Evolutionary conservation across 257 asterid species (phyloP).

Genomic region (Solanum arcanum): DNA sequence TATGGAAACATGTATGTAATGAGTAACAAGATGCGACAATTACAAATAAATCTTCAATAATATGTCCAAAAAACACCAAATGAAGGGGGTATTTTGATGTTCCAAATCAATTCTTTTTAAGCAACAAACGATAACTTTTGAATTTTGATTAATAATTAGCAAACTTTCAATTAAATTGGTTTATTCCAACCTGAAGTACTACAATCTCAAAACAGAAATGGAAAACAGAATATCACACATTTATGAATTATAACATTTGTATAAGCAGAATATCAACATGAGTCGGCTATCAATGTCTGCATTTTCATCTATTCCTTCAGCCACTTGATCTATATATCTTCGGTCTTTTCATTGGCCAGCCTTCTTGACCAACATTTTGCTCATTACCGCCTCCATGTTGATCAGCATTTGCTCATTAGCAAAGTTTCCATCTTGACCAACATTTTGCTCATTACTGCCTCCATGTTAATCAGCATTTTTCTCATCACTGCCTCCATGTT

Average conservation of each 20-base stretch:
- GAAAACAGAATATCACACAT: background rate
- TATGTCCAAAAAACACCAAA: no score
- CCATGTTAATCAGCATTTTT: background rate
- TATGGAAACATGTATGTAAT: no score
- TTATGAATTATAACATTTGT: background rate
- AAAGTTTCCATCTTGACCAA: background rate
- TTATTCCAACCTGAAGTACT: background rate
- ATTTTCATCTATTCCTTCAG: background rate
- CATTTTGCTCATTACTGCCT: background rate
- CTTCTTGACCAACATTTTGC: background rate
- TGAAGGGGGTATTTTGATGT: no score
- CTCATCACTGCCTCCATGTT: background rate
- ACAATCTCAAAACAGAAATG: background rate
- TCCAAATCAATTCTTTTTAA: no score
- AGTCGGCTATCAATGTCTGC: background rate
- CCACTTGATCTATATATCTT: background rate
- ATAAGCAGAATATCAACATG: background rate
- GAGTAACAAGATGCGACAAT: no score
- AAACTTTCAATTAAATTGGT: background rate
- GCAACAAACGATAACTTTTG: no score
- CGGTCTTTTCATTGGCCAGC: background rate
- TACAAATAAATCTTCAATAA: no score
- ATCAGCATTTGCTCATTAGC: no score
- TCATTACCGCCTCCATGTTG: no score
- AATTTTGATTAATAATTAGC: no score